phyloP scores from a whole-genome alignment of 2,329 filamentous ascomycete species.

The Botrytis galanthina region DNA sequence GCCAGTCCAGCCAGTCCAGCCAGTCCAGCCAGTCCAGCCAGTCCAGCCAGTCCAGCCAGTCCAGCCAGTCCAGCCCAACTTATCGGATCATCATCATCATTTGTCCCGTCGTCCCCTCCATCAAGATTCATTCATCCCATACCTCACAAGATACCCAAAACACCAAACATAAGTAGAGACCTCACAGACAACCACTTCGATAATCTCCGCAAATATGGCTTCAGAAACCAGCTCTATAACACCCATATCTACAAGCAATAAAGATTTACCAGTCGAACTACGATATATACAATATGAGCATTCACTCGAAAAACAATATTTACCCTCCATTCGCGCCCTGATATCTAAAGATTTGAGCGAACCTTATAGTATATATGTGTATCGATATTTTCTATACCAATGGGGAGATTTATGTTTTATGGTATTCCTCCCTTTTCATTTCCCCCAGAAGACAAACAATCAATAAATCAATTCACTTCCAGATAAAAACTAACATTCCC shows the following conservation, averaged over 20 bases:
- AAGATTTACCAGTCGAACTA: slow-evolving; percentile 46
- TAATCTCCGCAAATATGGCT: slow-evolving; percentile 19
- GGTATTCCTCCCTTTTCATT: slow-evolving; percentile 47
- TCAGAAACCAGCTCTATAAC: slow-evolving; percentile 8
- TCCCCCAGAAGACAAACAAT: not conserved
- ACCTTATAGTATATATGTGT: slow-evolving; percentile 99
- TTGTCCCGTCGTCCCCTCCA: no score
- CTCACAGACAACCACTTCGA: not conserved
- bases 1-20: no score
- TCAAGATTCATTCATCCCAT: not conserved
- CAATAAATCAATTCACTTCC: not conserved
- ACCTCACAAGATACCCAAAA: not conserved
- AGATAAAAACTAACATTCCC: not conserved
- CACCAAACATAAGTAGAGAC: not conserved
- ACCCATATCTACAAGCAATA: not conserved
- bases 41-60: no score
- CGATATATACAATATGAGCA: slow-evolving; percentile 63
- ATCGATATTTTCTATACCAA: slow-evolving; percentile 96
- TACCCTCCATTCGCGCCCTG: slow-evolving; percentile 83
- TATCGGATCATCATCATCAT: not conserved
- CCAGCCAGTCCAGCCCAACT: not conserved
- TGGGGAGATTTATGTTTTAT: slow-evolving; percentile 98
- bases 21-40: no score
- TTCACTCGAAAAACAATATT: slow-evolving; percentile 59
- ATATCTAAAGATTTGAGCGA: slow-evolving; percentile 97